Evolutionary conservation across 306 rosid genomes (phyloP).

Genomic region (Quercus variabilis): DNA sequence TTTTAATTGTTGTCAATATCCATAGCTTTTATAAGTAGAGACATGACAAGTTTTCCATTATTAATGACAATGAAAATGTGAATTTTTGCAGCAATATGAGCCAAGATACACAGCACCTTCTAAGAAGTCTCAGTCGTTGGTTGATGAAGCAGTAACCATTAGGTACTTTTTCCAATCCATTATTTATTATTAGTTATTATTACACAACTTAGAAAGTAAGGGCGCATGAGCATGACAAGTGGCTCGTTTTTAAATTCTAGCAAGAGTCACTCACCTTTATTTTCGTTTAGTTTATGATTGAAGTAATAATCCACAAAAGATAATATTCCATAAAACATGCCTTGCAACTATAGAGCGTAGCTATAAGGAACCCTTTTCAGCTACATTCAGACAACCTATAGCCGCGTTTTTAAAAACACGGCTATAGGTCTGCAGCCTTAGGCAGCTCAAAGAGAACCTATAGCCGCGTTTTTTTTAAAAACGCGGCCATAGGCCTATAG

Average conservation of each 20-base stretch:
- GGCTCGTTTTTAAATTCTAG: background rate
- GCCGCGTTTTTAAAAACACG: too few species aligned
- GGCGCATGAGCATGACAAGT: background rate
- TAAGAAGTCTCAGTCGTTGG: constrained; percentile 48
- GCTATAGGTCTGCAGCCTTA: fast-evolving
- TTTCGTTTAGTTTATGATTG: constrained; percentile 20
- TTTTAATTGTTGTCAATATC: background rate
- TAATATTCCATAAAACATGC: too few species aligned
- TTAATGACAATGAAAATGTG: background rate
- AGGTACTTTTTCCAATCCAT: constrained; percentile 40
- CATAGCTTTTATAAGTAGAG: background rate
- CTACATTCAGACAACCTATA: too few species aligned
- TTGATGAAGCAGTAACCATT: constrained; percentile 58
- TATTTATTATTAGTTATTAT: constrained; percentile 18
- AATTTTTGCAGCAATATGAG: constrained; percentile 62
- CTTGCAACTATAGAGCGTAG: too few species aligned
- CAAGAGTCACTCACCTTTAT: constrained; percentile 19
- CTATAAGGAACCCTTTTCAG: too few species aligned
- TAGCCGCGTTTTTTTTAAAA: too few species aligned
- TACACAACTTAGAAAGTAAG: background rate
- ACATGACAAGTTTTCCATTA: background rate
- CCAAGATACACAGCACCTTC: constrained; percentile 71
- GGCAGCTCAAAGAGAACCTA: too few species aligned
- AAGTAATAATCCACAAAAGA: too few species aligned
- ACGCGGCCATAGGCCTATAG: too few species aligned